phyloP scores from a whole-genome alignment of 345 rosid species.

The Salix dunnii region DNA sequence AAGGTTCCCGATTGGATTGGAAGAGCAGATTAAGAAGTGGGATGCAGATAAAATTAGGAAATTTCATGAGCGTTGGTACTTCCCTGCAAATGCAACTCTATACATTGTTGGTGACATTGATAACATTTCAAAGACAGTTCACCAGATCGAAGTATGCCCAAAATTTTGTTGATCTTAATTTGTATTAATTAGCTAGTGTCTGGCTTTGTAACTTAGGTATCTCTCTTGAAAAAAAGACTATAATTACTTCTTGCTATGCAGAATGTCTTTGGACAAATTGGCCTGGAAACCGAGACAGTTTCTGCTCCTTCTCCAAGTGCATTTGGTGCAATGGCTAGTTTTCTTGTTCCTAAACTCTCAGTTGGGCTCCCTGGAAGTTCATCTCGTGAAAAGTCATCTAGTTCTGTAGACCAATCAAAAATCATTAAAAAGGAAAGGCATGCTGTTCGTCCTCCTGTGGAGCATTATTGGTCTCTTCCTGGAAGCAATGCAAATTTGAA shows the following conservation, averaged over 20 bases:
- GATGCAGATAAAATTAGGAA: conserved; percentile 97
- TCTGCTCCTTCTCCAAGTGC: conserved; percentile 64
- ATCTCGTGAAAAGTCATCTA: conserved; percentile 55
- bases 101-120: conserved; percentile 94
- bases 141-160: conserved; percentile 74
- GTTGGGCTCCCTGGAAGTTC: conserved; percentile 78
- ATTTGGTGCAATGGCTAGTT: conserved; percentile 97
- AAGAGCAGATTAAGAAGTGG: conserved; percentile 98
- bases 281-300: conserved; percentile 52
- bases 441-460: conserved; percentile 87
- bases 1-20: conserved; percentile 98
- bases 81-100: conserved; percentile 93
- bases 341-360: conserved; percentile 94
- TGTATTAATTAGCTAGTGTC: not conserved
- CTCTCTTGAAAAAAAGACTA: conserved; percentile 2
- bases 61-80: conserved; percentile 99
- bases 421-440: conserved; percentile 72
- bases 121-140: conserved; percentile 59
- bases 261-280: conserved; percentile 76
- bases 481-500: conserved; percentile 53
- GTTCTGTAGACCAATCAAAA: conserved; percentile 60
- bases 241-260: conserved; percentile 34
- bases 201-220: not conserved
- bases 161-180: conserved; percentile 14
- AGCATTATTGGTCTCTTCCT: conserved; percentile 94